Conservation (phyloP, 805 yeast genomes). For the Teunomyces kruisii region DNA sequence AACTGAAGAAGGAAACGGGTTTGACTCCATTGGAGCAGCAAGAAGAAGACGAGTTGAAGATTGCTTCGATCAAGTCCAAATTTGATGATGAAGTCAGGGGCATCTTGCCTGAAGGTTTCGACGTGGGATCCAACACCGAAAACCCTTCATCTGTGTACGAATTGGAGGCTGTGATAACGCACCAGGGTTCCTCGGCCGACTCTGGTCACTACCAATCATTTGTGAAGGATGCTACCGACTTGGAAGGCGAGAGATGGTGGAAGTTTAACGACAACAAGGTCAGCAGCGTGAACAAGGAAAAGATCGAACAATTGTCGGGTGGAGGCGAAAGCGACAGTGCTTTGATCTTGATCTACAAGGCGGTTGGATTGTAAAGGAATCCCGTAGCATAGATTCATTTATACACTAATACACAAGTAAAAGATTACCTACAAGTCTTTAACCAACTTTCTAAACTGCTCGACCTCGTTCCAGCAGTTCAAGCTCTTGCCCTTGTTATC, state of each 20-base stretch:
- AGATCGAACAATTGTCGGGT: slow-evolving; percentile 83
- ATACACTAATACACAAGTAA: neutral
- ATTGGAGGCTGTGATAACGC: slow-evolving; percentile 80
- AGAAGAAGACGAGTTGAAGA: slow-evolving; percentile 53
- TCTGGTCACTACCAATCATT: slow-evolving; percentile 97
- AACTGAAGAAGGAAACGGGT: slow-evolving; percentile 43
- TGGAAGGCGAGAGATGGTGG: slow-evolving; percentile 82
- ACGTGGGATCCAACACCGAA: slow-evolving; percentile 50
- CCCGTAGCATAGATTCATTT: neutral
- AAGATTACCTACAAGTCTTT: slow-evolving; percentile 33
- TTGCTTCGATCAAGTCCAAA: slow-evolving; percentile 47
- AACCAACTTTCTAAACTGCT: slow-evolving; percentile 62
- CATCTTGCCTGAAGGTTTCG: slow-evolving; percentile 39
- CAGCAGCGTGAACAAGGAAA: slow-evolving; percentile 70
- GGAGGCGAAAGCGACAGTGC: slow-evolving; percentile 99
- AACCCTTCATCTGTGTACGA: slow-evolving; percentile 89
- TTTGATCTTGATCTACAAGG: slow-evolving; percentile 80
- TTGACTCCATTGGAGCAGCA: slow-evolving; percentile 55
- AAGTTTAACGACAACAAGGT: slow-evolving; percentile 93
- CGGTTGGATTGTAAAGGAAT: slow-evolving; percentile 54
- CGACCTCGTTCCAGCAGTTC: slow-evolving; percentile 82
- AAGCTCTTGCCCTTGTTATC: slow-evolving; percentile 64
- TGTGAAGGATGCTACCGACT: slow-evolving; percentile 66
- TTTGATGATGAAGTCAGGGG: slow-evolving; percentile 48
- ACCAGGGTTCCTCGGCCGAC: slow-evolving; percentile 93